These are phyloP conservation scores for Dryas alaskensis DNA, from an alignment of 306 rosid genomes.

Conservation along the genomic window DNA sequence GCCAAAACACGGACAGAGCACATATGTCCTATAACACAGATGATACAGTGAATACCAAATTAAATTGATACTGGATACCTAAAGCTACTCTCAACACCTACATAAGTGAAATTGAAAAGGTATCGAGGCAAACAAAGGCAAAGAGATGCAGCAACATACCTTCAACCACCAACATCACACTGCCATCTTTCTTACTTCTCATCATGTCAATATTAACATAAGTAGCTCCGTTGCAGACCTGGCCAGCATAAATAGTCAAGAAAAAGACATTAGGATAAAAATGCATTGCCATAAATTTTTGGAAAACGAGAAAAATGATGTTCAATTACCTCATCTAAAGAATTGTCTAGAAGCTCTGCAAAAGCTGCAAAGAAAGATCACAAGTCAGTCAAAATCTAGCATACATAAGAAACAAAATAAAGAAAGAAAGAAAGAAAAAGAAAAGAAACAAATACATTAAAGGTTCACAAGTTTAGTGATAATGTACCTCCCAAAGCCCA, in stretches of 20 bases:
- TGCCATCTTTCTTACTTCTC: slow-evolving; percentile 57
- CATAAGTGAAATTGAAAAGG: not conserved
- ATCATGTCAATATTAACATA: slow-evolving; percentile 71
- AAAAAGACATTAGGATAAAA: not conserved
- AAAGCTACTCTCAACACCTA: too few species aligned
- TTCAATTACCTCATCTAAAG: slow-evolving; percentile 76
- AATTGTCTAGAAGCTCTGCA: slow-evolving; percentile 90
- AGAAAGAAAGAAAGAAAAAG: not conserved
- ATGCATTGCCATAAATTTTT: not conserved
- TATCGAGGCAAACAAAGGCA: not conserved
- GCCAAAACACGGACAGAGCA: not conserved
- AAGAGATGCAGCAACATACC: slow-evolving; percentile 38
- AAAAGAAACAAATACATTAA: not conserved
- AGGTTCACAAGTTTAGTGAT: not conserved
- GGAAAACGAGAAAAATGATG: not conserved
- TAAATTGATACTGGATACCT: not conserved
- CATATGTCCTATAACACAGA: not conserved
- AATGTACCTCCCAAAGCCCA: slow-evolving; percentile 89
- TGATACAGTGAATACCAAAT: not conserved
- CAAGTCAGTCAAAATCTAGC: not conserved
- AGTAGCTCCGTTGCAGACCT: slow-evolving; percentile 87
- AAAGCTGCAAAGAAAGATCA: slow-evolving; percentile 59
- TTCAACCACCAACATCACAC: slow-evolving; percentile 67
- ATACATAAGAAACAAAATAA: not conserved
- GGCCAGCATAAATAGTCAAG: slow-evolving; percentile 14